Evolutionary conservation across 495 filamentous ascomycete species (phyloP), one percentile per base, ranked within the genome.

Genomic region (Xylaria intraflava): DNA sequence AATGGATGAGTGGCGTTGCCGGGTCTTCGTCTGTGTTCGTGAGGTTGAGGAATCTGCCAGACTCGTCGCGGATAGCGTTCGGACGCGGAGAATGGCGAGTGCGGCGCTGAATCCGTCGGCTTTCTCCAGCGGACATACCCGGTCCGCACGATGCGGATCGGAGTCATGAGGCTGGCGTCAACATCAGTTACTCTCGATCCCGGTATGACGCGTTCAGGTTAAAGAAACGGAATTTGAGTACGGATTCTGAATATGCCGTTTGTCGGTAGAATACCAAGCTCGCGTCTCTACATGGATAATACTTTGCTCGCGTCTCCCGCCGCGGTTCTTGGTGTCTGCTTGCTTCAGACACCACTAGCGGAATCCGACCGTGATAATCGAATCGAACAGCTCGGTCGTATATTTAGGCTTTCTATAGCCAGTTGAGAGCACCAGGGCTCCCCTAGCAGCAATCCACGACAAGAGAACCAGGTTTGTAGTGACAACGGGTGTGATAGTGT

Each of bases 31-130:
- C 71, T 11, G 44, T 55, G 12, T 64, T 56, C 6, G 77, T 46
- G 56, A 65, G 68, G 23, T 74, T 73, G 42, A 75, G 73, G 2
- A 68, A 53, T 24, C 62, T 60, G 1, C 75, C 69, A 29, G 77
- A 72, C 14, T 67, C 71, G n/a, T 78, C 58, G 31, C 64, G 67
- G 41, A 79, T 72, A 7, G 76, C 66, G 47, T 80, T n/a, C 76
- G 5, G 77, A 58, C 16, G 73, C 73, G 40, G 78, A 65, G 51
- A 65, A 79, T 23, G 73, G 69, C 0, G 65, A 57, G 27, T 68
- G 68, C 10, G 41, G 57, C 5, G 67, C 72, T 19, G 78, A 51
- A 57, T 79, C 73, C 58, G 78, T 69, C 0, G 64, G 59, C 24
- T 58, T 64, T 12, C 51, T 59, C 14, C 55, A 11, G 6, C 20